Base-by-base conservation (phyloP, 495 filamentous ascomycete genomes). In the Lophiotrema nucula region DNA sequence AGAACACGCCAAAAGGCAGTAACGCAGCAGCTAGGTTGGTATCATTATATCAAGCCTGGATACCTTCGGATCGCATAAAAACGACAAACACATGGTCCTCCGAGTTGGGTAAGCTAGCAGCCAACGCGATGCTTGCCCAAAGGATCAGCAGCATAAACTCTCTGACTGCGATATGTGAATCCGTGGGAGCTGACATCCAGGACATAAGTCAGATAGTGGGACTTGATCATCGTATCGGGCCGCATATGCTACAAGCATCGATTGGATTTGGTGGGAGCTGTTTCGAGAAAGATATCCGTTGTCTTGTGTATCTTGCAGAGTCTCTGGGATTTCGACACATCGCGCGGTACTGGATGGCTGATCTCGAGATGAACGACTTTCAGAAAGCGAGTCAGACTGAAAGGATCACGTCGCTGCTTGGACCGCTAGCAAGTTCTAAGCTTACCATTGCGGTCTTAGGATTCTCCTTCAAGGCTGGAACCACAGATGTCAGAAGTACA, bases 101-200 rank as follows among this genome's bases (percentile, higher is more conserved):
- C 0, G 89, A 93, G 71, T 76, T 93, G 5, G 76, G 87, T 4
- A 93, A 92, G 70, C 76, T 93, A 2, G 87, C 86, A 1, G 87
- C 88, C 16, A 93, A 93, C 64, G 83, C 88, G 4, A 83, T 93
- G 77, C 74, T 93, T 16, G 89, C 89, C 0, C 89, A 93, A 67
- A 80, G 89, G 22, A 90, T 93, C 62, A 89, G 85, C 71, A 89
- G 84, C 70, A 86, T 91, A 66, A 93, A 95, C 70, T 83, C 88
- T 3, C 47, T 70, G n/a, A 68, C 62, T 35, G 66, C 68, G 0
- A 49, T 70, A 18, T 93, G 89, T 68, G 89, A 93, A 69, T 79
- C 78, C 38, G 86, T 85, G 2, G 89, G 89, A 19, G 88, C 88
- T 2, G 82, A 90, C 44, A 77, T 92, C 16, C 79, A 87, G 51